A percentile compares a stretch with the other conserved stretches of the same genome.
Conservation (phyloP, 148 eudicot species). For the Rhododendron griersonianum region DNA sequence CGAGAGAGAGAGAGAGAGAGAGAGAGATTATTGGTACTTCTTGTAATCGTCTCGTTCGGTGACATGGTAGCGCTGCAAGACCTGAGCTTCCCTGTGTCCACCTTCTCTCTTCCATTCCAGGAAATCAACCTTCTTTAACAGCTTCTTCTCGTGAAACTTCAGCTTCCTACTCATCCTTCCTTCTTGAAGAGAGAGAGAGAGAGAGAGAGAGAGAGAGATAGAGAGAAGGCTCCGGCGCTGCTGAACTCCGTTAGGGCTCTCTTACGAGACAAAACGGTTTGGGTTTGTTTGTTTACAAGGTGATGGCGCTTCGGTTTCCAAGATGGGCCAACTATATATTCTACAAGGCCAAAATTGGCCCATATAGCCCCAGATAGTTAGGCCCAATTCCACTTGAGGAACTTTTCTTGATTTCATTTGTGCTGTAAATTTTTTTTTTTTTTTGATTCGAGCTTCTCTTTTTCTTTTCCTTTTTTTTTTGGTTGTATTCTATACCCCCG, state of each 20-base stretch:
- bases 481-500: too few relatives aligned
- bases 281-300: background rate
- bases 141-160: constrained; percentile 71
- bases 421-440: background rate
- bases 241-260: background rate
- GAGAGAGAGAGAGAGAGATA: background rate
- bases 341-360: background rate
- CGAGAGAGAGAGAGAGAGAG: background rate
- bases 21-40: constrained; percentile 35
- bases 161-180: constrained; percentile 47
- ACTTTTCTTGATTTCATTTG: background rate
- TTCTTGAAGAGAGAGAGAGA: background rate
- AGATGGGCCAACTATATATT: background rate
- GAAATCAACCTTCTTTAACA: constrained; percentile 64
- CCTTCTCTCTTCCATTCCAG: constrained; percentile 95
- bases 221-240: background rate
- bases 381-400: background rate
- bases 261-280: background rate
- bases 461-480: too few relatives aligned
- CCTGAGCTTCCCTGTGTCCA: constrained; percentile 67
- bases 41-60: constrained; percentile 92
- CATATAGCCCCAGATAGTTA: background rate
- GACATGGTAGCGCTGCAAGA: constrained; percentile 78
- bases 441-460: background rate
- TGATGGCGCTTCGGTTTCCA: background rate